Evolutionary conservation across 2,329 filamentous ascomycete species (phyloP).

Genomic region (Orbilia ellipsospora): DNA sequence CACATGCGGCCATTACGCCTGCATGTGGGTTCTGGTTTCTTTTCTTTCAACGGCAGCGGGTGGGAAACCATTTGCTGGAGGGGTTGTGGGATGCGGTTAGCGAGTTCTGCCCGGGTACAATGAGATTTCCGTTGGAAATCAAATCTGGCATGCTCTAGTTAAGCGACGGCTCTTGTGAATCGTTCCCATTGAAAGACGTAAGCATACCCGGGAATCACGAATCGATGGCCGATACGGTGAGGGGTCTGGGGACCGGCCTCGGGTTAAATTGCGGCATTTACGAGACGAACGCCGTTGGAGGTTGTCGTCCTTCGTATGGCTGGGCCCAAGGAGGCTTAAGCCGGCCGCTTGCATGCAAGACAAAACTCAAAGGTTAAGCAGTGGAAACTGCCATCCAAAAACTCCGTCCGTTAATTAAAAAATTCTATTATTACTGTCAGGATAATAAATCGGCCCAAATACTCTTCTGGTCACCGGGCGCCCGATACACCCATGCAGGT

Average conservation of each 20-base stretch:
- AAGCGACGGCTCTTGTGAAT: constrained; percentile 41
- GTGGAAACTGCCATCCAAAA: constrained; percentile 26
- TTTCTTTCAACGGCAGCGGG: constrained; percentile 54
- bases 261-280: constrained; percentile 53
- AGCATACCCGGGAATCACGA: constrained; percentile 53
- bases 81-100: constrained; percentile 42
- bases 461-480: constrained; percentile 22
- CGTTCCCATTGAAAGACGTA: constrained; percentile 38
- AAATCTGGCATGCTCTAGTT: constrained; percentile 52
- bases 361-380: neutral
- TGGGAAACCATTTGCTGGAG: constrained; percentile 24
- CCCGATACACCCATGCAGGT: neutral
- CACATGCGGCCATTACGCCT: constrained; percentile 54
- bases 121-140: constrained; percentile 41
- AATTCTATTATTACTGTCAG: too few relatives aligned
- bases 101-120: constrained; percentile 49
- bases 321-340: constrained; percentile 22
- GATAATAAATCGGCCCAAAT: constrained; percentile 26
- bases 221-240: constrained; percentile 27
- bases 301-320: constrained; percentile 1
- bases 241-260: neutral
- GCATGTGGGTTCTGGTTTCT: constrained; percentile 53
- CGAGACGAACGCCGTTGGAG: constrained; percentile 14
- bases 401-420: constrained; percentile 28
- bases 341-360: constrained; percentile 8